These are phyloP conservation scores for Penicillium desertorum DNA, from an alignment of 495 filamentous ascomycete genomes.

Conservation along the genomic window DNA sequence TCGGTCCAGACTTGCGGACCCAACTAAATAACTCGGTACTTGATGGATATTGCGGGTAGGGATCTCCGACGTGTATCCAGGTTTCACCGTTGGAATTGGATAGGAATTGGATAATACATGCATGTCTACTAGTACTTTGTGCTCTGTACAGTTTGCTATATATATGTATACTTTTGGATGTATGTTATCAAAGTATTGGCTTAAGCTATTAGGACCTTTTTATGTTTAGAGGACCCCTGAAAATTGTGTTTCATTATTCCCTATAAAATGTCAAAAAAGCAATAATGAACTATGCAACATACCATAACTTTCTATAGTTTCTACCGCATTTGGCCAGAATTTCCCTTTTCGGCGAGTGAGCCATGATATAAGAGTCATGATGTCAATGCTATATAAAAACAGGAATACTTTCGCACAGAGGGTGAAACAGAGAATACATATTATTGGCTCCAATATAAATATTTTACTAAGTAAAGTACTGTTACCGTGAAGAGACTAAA, in stretches of 20 bases:
- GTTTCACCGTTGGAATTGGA: neutral
- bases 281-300: too few relatives aligned
- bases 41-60: slow-evolving; percentile 24
- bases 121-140: neutral
- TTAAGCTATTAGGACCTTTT: too few relatives aligned
- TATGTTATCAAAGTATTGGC: neutral
- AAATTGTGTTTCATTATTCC: too few relatives aligned
- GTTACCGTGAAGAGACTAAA: slow-evolving; percentile 29
- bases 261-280: too few relatives aligned
- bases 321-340: neutral
- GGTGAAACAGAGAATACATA: slow-evolving; percentile 1
- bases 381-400: slow-evolving; percentile 13
- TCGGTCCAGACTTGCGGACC: slow-evolving; percentile 3
- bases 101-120: neutral
- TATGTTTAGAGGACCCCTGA: too few relatives aligned
- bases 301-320: too few relatives aligned
- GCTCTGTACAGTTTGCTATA: neutral
- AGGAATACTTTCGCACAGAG: neutral
- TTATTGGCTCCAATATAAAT: slow-evolving; percentile 7
- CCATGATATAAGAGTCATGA: slow-evolving; percentile 13
- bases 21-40: slow-evolving; percentile 10
- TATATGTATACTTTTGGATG: slow-evolving; percentile 12
- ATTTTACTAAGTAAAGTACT: slow-evolving; percentile 12
- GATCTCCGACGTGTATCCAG: slow-evolving; percentile 24
- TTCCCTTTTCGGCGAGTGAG: slow-evolving; percentile 10